phyloP scores from a whole-genome alignment of 2,329 filamentous ascomycete genomes.

The Aspergillus unguis region DNA sequence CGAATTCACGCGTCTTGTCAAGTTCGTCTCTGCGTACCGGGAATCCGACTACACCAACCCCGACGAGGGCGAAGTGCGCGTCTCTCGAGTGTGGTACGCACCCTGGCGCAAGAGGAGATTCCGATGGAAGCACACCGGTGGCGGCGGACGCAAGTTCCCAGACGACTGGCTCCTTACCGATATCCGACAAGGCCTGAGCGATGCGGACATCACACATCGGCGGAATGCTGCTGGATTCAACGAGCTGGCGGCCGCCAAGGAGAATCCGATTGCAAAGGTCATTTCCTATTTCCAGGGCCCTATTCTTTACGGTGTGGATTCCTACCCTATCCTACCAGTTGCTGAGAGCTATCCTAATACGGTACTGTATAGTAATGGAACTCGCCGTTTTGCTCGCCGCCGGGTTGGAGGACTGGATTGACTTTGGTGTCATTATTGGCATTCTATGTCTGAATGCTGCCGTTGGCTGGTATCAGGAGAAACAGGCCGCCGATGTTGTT shows the following conservation, averaged over 20 bases:
- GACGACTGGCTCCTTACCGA: conserved; percentile 68
- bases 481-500: conserved; percentile 74
- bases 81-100: conserved; percentile 53
- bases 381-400: conserved; percentile 69
- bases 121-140: conserved; percentile 22
- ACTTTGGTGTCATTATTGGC: conserved; percentile 74
- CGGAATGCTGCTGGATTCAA: conserved; percentile 67
- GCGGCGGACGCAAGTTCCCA: conserved; percentile 47
- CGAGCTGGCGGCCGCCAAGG: conserved; percentile 73
- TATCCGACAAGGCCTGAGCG: conserved; percentile 61
- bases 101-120: conserved; percentile 50
- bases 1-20: not conserved
- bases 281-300: conserved; percentile 71
- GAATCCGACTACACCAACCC: not conserved
- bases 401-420: conserved; percentile 71
- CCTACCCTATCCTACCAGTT: conserved; percentile 7
- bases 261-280: conserved; percentile 71
- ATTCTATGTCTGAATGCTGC: conserved; percentile 71
- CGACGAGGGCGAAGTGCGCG: not conserved
- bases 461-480: conserved; percentile 79
- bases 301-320: conserved; percentile 67
- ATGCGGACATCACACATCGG: conserved; percentile 57
- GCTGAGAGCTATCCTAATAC: conserved; percentile 14
- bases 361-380: conserved; percentile 65
- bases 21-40: conserved; percentile 3